Evolutionary conservation across 2,329 filamentous ascomycete genomes (phyloP).

Genomic region (Ophiocordyceps robertsii): DNA sequence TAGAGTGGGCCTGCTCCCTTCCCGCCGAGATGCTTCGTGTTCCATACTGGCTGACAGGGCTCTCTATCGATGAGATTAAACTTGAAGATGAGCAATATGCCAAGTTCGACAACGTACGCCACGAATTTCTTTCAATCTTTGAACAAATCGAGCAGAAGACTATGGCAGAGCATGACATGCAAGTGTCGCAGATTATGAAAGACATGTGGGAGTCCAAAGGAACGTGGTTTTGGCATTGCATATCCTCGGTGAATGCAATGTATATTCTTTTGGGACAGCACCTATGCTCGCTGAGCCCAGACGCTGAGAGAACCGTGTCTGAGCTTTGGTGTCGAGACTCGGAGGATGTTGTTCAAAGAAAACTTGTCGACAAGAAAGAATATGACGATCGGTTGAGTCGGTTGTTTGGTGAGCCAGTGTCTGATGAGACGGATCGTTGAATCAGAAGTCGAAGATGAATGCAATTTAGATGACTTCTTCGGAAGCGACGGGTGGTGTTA

Average conservation of each 20-base stretch:
- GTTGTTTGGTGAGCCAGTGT: background rate
- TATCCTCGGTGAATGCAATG: background rate
- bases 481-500: too few relatives aligned
- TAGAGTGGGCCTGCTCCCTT: constrained; percentile 19
- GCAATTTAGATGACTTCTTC: too few relatives aligned
- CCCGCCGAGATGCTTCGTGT: constrained; percentile 7
- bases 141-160: background rate
- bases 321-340: background rate
- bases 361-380: background rate
- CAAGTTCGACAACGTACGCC: background rate
- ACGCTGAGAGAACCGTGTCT: background rate
- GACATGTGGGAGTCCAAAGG: background rate
- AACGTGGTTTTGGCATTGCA: background rate
- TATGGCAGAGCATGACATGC: too few relatives aligned
- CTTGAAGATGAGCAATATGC: background rate
- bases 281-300: background rate
- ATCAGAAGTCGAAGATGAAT: too few relatives aligned
- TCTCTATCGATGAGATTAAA: constrained; percentile 5
- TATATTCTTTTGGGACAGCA: too few relatives aligned
- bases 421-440: too few relatives aligned
- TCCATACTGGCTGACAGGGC: constrained; percentile 9
- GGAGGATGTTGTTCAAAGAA: background rate
- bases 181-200: background rate
- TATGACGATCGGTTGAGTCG: background rate
- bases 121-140: background rate